These are phyloP conservation scores for Vitis amurensis DNA, from an alignment of 164 flowering plant genomes.

Conservation along the genomic window DNA sequence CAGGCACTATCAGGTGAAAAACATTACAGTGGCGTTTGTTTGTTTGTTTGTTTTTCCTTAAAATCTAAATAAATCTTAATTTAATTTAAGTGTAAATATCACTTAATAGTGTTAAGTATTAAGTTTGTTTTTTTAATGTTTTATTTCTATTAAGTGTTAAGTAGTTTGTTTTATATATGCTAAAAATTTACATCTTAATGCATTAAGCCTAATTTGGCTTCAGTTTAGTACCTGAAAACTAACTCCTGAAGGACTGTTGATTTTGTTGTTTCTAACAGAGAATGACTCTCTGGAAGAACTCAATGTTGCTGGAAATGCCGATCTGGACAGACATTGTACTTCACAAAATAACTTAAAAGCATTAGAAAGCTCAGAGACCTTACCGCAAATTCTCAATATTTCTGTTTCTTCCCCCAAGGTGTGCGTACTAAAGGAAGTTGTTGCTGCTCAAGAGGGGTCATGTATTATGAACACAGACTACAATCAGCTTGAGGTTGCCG, in stretches of 20 bases:
- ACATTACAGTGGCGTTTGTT: not conserved
- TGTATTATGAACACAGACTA: constrained; percentile 27
- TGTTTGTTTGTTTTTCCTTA: not conserved
- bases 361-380: constrained; percentile 17
- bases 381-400: constrained; percentile 12
- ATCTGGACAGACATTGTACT: constrained; percentile 17
- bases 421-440: constrained; percentile 18
- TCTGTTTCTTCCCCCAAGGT: constrained; percentile 16
- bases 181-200: too few relatives aligned
- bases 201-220: too few relatives aligned
- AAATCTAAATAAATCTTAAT: not conserved
- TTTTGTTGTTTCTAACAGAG: constrained; percentile 33
- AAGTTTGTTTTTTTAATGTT: too few relatives aligned
- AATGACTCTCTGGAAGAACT: constrained; percentile 75
- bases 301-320: constrained; percentile 65
- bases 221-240: too few relatives aligned
- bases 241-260: not conserved
- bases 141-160: too few relatives aligned
- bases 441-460: constrained; percentile 22
- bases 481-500: constrained; percentile 72
- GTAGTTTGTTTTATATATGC: too few relatives aligned
- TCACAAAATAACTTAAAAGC: constrained; percentile 7
- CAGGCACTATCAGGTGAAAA: constrained; percentile 64
- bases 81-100: too few relatives aligned
- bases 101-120: too few relatives aligned